Percentiles rank a stretch among this genome's conserved stretches.
Conservation (phyloP, 2,329 filamentous ascomycete genomes). For the Fusarium citri region DNA sequence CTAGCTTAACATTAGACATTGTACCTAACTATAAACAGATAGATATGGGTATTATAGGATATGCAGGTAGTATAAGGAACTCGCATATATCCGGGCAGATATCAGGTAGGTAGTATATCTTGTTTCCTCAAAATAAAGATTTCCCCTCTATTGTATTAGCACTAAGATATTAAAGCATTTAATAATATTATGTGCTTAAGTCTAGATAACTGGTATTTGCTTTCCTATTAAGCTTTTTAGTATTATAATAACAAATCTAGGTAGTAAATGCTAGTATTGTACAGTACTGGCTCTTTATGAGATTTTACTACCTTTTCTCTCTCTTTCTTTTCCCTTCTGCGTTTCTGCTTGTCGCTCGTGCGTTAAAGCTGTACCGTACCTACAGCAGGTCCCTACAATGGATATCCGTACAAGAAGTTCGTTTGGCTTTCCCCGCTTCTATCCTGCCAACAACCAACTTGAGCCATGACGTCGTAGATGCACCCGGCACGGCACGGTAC, state of each 20-base stretch:
- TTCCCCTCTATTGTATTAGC: too few relatives aligned
- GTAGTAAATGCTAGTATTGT: too few relatives aligned
- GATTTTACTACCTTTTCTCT: background rate
- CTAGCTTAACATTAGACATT: too few relatives aligned
- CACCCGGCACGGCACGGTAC: background rate
- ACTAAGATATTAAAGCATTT: too few relatives aligned
- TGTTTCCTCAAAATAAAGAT: too few relatives aligned
- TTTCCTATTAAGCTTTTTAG: too few relatives aligned
- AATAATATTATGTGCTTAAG: too few relatives aligned
- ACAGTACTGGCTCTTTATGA: too few relatives aligned
- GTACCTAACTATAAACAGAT: background rate
- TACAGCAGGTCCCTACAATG: background rate
- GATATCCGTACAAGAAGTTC: background rate
- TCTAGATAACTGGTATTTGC: too few relatives aligned
- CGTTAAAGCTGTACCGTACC: background rate
- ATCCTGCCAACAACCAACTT: background rate
- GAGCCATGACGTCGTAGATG: slow-evolving; percentile 28
- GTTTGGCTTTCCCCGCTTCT: background rate
- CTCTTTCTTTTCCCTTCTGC: background rate
- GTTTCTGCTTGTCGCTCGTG: background rate
- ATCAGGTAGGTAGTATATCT: background rate
- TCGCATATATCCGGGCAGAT: background rate
- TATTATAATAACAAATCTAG: too few relatives aligned
- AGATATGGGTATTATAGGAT: background rate
- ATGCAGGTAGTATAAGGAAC: background rate